A percentile compares a stretch with the other conserved stretches of the same genome.
These are phyloP conservation scores for Calonectria pteridis DNA, from an alignment of 2,329 filamentous ascomycete species.

Conservation along the genomic window DNA sequence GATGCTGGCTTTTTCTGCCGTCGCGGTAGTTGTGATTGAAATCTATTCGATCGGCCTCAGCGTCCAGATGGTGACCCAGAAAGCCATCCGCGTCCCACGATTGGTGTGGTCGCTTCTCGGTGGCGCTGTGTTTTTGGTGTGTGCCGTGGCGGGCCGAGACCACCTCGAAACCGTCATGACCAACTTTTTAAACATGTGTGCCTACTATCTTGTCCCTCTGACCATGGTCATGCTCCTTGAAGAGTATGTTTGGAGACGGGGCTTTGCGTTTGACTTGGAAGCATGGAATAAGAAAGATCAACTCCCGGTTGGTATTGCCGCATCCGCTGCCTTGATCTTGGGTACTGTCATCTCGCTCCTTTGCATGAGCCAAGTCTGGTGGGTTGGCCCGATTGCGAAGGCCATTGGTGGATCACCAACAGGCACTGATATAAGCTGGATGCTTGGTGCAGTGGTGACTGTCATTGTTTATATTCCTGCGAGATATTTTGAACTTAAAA, in stretches of 20 bases:
- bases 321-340: neutral
- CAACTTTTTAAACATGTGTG: slow-evolving; percentile 11
- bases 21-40: neutral
- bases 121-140: neutral
- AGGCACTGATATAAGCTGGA: slow-evolving; percentile 1
- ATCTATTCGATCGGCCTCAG: neutral
- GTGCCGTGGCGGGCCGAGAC: neutral
- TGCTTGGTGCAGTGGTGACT: neutral
- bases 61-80: neutral
- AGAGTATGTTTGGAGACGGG: neutral
- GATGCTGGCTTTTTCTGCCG: neutral
- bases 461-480: neutral
- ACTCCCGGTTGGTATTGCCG: neutral
- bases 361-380: slow-evolving; percentile 3
- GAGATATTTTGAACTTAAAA: neutral
- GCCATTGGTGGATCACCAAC: neutral
- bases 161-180: slow-evolving; percentile 9
- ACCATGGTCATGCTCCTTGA: neutral
- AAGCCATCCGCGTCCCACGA: neutral
- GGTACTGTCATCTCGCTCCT: neutral
- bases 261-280: neutral
- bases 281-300: neutral
- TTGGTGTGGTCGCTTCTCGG: neutral
- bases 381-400: neutral
- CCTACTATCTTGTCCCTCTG: slow-evolving; percentile 4